phyloP scores from a whole-genome alignment of 306 rosid species.

The Ormosia semicastrata region DNA sequence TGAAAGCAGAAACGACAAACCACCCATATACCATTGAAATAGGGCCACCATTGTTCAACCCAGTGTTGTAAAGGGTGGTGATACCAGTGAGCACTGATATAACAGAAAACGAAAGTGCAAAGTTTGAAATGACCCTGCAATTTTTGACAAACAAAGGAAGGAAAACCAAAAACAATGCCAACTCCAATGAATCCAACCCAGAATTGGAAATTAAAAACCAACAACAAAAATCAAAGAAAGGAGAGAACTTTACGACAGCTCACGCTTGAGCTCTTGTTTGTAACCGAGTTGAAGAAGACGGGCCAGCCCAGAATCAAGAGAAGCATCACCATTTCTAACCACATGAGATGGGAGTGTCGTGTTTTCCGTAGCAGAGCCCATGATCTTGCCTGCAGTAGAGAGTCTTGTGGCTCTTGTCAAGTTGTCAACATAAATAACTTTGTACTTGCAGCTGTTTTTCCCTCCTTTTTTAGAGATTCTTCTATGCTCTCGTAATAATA shows the following conservation, averaged over 20 bases:
- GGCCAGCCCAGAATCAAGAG: conserved; percentile 75
- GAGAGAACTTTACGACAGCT: conserved; percentile 63
- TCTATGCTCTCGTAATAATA: too few relatives aligned
- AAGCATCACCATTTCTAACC: conserved; percentile 23
- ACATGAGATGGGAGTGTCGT: conserved; percentile 35
- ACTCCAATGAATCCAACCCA: not conserved
- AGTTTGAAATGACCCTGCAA: conserved; percentile 73
- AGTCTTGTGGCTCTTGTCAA: not conserved
- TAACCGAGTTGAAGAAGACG: conserved; percentile 93
- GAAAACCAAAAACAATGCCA: not conserved
- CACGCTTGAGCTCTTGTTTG: conserved; percentile 99
- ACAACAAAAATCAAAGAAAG: not conserved
- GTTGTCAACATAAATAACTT: too few relatives aligned
- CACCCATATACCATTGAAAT: conserved; percentile 85
- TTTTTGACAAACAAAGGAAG: too few relatives aligned
- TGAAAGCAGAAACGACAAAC: conserved; percentile 69
- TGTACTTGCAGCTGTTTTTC: too few relatives aligned
- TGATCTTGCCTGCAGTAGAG: not conserved
- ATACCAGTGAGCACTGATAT: conserved; percentile 91
- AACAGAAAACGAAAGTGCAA: conserved; percentile 88
- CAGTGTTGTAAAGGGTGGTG: conserved; percentile 88
- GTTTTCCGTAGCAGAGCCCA: conserved; percentile 19
- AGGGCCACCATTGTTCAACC: conserved; percentile 82
- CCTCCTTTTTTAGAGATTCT: too few relatives aligned
- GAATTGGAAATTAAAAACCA: not conserved